Percentiles rank a stretch among this genome's conserved stretches.
phyloP scores from a whole-genome alignment of 371 early-diverging fungal genomes.

The Mucor lusitanicus region DNA sequence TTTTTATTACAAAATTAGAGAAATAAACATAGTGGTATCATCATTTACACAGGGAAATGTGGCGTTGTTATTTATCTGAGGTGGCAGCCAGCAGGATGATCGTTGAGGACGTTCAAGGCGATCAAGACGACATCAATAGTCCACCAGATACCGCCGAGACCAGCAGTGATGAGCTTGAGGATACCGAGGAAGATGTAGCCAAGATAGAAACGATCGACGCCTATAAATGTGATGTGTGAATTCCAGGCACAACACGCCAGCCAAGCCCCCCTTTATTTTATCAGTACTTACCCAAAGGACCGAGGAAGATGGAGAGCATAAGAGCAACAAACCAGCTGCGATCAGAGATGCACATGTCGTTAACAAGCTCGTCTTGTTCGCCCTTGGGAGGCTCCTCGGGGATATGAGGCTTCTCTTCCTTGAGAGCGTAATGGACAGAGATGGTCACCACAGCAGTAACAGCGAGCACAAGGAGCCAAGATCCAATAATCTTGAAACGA shows the following conservation, averaged over 20 bases:
- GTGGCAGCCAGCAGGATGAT: conserved; percentile 48
- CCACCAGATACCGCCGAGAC: conserved; percentile 56
- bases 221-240: conserved; percentile 9
- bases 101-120: conserved; percentile 47
- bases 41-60: conserved; percentile 2
- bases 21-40: conserved; percentile 4
- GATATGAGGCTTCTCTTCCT: conserved; percentile 8
- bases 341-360: conserved; percentile 45
- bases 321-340: conserved; percentile 52
- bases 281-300: conserved; percentile 46
- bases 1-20: background rate
- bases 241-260: background rate
- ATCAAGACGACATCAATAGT: conserved; percentile 44
- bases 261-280: background rate
- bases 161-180: conserved; percentile 49
- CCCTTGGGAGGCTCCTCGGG: conserved; percentile 16
- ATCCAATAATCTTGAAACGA: conserved; percentile 38
- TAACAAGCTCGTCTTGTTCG: conserved; percentile 3
- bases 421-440: conserved; percentile 35
- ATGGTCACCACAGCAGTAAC: conserved; percentile 40
- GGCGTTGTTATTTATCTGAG: conserved; percentile 18
- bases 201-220: conserved; percentile 67
- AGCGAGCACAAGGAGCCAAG: conserved; percentile 40
- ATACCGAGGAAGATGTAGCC: conserved; percentile 57
- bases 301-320: conserved; percentile 50